Evolutionary conservation across 2,329 filamentous ascomycete genomes (phyloP), one percentile per base, ranked within the genome.

Genomic region (Amesomyces nigricolor): DNA sequence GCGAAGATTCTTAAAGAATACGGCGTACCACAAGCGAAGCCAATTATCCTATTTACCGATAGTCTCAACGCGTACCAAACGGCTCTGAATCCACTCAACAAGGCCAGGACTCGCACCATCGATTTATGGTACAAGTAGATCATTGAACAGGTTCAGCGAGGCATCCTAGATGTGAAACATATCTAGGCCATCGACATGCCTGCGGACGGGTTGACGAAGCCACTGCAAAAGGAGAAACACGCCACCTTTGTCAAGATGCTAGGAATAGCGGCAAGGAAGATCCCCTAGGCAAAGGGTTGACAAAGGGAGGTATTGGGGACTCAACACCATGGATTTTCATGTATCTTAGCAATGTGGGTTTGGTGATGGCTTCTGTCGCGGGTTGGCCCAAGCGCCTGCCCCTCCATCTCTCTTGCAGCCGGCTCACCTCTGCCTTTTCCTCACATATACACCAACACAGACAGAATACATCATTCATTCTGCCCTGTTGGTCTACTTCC

Each of bases 161-260:
- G 16, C 19, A 17, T 16, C 6, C n/a, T 57, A 2, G 16, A 40
- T 4, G 39, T 50, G 11, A 16, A n/a, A 16, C 50, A 57, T 32
- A 30, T 57, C 13, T 30, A 26, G 3, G 42, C 45, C 39, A 35
- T 26, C 4, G 14, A 57, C 4, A 53, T 53, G 46, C 44, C 46
- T 5, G 46, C 40, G 11, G 50, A 57, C 22, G 45, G 54, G 10
- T 43, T 53, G 4, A 53, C 54, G 14, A 57, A 57, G 35, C 54
- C 46, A 6, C 13, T 57, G 5, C 2, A 5, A 7, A 39, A 19
- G 7, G 39, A 44, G 2, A 57, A 57, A n/a, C 50, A 57, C 10
- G n/a, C 51, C 61, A 49, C 72, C 68, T 47, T 51, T 49, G 10
- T 74, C 32, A 73, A 73, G 17, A 68, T 73, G 60, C 66, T 72